These are phyloP conservation scores for Sporisorium graminicola DNA, from an alignment of 1,284 basidiomycete genomes.

Conservation along the genomic window DNA sequence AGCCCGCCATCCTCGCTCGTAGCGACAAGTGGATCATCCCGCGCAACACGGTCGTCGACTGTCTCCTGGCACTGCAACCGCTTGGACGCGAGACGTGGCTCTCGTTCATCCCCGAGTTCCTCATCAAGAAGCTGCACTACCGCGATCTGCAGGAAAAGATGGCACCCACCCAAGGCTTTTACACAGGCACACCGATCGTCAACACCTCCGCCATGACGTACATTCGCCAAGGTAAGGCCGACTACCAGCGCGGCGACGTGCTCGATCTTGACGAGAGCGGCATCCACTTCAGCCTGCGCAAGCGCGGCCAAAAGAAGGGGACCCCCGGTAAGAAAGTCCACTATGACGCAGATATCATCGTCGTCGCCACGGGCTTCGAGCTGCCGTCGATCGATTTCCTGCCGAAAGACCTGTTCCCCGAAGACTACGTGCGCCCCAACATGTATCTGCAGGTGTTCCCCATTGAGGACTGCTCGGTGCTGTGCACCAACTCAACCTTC, in stretches of 20 bases:
- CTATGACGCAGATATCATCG: slow-evolving; percentile 75
- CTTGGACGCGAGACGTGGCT: slow-evolving; percentile 72
- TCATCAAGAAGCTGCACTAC: slow-evolving; percentile 75
- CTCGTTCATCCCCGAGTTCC: slow-evolving; percentile 72
- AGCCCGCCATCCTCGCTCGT: slow-evolving; percentile 73
- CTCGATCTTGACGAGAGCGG: slow-evolving; percentile 72
- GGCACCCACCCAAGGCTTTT: slow-evolving; percentile 64
- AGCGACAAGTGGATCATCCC: slow-evolving; percentile 64
- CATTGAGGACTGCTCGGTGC: slow-evolving; percentile 74
- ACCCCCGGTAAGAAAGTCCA: slow-evolving; percentile 69
- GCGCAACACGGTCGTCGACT: slow-evolving; percentile 74
- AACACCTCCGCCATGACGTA: slow-evolving; percentile 75
- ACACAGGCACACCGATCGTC: slow-evolving; percentile 71
- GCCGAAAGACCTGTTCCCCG: slow-evolving; percentile 76
- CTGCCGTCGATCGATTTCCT: slow-evolving; percentile 75
- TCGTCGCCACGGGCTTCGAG: slow-evolving; percentile 77
- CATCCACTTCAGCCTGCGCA: slow-evolving; percentile 70
- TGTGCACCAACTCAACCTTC: slow-evolving; percentile 76
- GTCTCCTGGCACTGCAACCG: slow-evolving; percentile 74
- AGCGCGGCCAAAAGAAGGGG: slow-evolving; percentile 65
- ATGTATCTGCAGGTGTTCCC: slow-evolving; percentile 78
- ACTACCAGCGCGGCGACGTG: slow-evolving; percentile 76
- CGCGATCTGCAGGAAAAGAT: slow-evolving; percentile 72
- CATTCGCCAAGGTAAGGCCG: slow-evolving; percentile 73
- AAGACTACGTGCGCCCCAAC: slow-evolving; percentile 74